Evolutionary conservation across 2,329 filamentous ascomycete species (phyloP), one percentile per base, ranked within the genome.

Genomic region (Colletotrichum falcatum): DNA sequence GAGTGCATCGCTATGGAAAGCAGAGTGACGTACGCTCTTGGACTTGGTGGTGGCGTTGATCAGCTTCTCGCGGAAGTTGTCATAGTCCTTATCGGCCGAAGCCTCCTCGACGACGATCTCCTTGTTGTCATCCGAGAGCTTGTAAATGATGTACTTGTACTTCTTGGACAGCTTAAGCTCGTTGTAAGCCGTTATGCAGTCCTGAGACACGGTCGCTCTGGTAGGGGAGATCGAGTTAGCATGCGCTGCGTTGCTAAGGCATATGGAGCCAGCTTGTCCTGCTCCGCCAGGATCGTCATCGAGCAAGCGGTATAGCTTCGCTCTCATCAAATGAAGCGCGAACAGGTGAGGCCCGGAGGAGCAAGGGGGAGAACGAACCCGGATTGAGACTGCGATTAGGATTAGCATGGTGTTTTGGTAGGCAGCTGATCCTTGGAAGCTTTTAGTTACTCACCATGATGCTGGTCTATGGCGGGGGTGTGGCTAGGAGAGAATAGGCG

Each of bases 91-190:
- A 76, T 90, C 86, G 72, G 83, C 84, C 70, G 90, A 92, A 65
- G 89, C 87, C 81, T 93, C 90, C 83, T 95, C 93, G 77, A 96
- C 89, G 70, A 92, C 90, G 80, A 96, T 94, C 84, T 94, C 83
- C 84, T 91, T 94, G 88, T 90, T 90, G 86, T 94, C 88, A 83
- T 95, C 92, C 74, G 90, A 91, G 80, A 96, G 90, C 88, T 94
- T 94, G 91, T 89, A 95, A 87, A 96, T 90, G 85, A 96, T 92
- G 88, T 89, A 97, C 85, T 94, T 95, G 86, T 90, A 87, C 86
- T 89, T 90, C 84, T 94, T 94, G 83, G 84, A 87, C 76, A 94
- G 90, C 89, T 95, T 95, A 75, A 95, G 88, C 76, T 95, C 91
- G 83, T 95, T 94, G 88, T 91, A 95, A 71, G 85, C 82, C 75